phyloP scores from a whole-genome alignment of 495 filamentous ascomycete genomes.

The Ramalina peruviana region DNA sequence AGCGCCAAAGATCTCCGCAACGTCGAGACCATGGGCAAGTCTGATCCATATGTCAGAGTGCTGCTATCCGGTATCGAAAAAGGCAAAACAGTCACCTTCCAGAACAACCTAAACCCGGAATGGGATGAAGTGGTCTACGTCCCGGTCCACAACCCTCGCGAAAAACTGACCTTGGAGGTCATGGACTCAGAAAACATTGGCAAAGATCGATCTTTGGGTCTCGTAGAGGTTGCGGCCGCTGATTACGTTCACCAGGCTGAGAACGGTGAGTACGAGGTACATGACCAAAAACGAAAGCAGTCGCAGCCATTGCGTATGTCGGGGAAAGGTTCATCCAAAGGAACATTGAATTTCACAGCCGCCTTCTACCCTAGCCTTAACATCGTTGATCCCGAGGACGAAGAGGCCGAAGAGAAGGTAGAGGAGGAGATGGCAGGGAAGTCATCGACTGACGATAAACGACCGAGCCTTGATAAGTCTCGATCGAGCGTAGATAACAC shows the following conservation, averaged over 20 bases:
- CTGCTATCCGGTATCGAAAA: conserved; percentile 81
- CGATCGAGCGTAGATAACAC: conserved; percentile 8
- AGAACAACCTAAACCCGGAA: conserved; percentile 87
- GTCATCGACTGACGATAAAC: not conserved
- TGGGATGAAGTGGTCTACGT: conserved; percentile 96
- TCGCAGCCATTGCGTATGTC: conserved; percentile 50
- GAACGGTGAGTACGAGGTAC: conserved; percentile 64
- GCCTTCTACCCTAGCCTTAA: conserved; percentile 85
- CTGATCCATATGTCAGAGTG: conserved; percentile 84
- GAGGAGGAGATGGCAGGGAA: conserved; percentile 28
- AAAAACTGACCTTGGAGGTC: conserved; percentile 77
- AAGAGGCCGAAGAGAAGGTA: conserved; percentile 47
- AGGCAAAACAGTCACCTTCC: conserved; percentile 83
- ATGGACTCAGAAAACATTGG: conserved; percentile 91
- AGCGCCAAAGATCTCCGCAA: conserved; percentile 73
- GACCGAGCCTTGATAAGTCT: conserved; percentile 12
- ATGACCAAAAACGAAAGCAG: conserved; percentile 57
- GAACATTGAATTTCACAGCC: conserved; percentile 66
- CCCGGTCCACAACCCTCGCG: conserved; percentile 73
- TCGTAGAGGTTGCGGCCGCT: conserved; percentile 55
- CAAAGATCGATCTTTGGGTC: conserved; percentile 74
- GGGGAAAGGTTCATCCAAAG: conserved; percentile 56
- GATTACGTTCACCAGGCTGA: conserved; percentile 72
- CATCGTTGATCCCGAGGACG: conserved; percentile 85
- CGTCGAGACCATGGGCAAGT: conserved; percentile 89